Percentiles rank a stretch among this genome's conserved stretches.
These are phyloP conservation scores for Postia placenta DNA, from an alignment of 768 basidiomycete species.

Conservation along the genomic window DNA sequence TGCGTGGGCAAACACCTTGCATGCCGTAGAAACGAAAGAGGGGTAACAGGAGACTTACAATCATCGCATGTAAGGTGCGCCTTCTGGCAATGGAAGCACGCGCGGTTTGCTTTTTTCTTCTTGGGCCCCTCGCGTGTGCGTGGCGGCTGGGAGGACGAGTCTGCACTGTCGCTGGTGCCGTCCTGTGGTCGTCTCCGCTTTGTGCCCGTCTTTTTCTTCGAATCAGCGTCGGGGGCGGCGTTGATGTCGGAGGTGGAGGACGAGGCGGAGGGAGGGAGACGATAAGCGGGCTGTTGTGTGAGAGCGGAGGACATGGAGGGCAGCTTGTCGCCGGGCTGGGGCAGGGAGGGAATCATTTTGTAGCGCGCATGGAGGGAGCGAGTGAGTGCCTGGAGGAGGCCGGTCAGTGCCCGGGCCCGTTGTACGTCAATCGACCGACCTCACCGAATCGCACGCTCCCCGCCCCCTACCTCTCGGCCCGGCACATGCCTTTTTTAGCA, in stretches of 20 bases:
- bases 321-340: conserved; percentile 8
- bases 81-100: conserved; percentile 95
- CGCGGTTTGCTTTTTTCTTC: conserved; percentile 93
- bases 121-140: conserved; percentile 71
- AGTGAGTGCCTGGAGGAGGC: no score
- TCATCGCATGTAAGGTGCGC: conserved; percentile 99
- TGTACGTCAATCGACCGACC: neutral
- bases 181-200: conserved; percentile 64
- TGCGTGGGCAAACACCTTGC: neutral
- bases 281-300: conserved; percentile 15
- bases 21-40: neutral
- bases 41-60: conserved; percentile 51
- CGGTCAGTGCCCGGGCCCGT: neutral
- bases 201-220: conserved; percentile 31
- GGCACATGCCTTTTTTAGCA: no score
- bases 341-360: conserved; percentile 10
- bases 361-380: neutral
- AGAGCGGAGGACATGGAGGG: conserved; percentile 7
- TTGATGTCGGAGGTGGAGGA: conserved; percentile 15
- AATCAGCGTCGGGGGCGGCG: conserved; percentile 18
- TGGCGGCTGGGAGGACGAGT: conserved; percentile 34
- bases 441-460: neutral
- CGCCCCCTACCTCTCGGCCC: neutral
- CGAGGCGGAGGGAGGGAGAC: conserved; percentile 23
- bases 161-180: conserved; percentile 48